phyloP scores from a whole-genome alignment of 2,329 filamentous ascomycete genomes.

The Alternaria gansuensis region DNA sequence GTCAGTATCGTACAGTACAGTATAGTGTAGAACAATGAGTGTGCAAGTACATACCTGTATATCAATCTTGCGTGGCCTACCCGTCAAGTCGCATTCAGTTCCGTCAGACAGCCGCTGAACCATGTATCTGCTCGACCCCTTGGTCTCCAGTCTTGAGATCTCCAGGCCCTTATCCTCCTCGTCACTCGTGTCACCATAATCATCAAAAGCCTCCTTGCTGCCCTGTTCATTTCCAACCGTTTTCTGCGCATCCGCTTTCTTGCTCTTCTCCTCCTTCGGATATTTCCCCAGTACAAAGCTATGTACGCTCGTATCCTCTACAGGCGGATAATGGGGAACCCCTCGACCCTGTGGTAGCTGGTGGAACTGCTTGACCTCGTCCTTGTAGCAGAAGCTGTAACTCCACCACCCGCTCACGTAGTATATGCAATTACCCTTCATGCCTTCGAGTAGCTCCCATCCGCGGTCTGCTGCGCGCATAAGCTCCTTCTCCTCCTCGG shows the following conservation, averaged over 20 bases:
- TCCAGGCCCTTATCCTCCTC: constrained; percentile 39
- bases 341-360: constrained; percentile 75
- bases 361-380: constrained; percentile 89
- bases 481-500: constrained; percentile 82
- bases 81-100: constrained; percentile 86
- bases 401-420: constrained; percentile 92
- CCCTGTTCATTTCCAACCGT: constrained; percentile 45
- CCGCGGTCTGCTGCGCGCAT: constrained; percentile 78
- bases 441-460: constrained; percentile 78
- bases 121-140: constrained; percentile 84
- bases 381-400: constrained; percentile 92
- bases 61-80: constrained; percentile 81
- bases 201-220: constrained; percentile 41
- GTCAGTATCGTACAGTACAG: constrained; percentile 23
- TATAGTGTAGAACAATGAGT: constrained; percentile 12
- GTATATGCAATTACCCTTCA: constrained; percentile 84
- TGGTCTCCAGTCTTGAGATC: constrained; percentile 75
- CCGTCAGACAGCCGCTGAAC: constrained; percentile 83
- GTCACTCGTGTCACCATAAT: constrained; percentile 39
- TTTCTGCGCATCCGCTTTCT: constrained; percentile 38
- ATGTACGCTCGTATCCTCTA: constrained; percentile 77
- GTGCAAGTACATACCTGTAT: constrained; percentile 64
- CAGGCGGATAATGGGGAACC: constrained; percentile 73
- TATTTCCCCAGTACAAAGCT: constrained; percentile 80
- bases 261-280: constrained; percentile 32